A percentile compares a stretch with the other conserved stretches of the same genome.
Evolutionary conservation across 2,329 filamentous ascomycete genomes (phyloP).

Genomic region (Alternaria brassicae): DNA sequence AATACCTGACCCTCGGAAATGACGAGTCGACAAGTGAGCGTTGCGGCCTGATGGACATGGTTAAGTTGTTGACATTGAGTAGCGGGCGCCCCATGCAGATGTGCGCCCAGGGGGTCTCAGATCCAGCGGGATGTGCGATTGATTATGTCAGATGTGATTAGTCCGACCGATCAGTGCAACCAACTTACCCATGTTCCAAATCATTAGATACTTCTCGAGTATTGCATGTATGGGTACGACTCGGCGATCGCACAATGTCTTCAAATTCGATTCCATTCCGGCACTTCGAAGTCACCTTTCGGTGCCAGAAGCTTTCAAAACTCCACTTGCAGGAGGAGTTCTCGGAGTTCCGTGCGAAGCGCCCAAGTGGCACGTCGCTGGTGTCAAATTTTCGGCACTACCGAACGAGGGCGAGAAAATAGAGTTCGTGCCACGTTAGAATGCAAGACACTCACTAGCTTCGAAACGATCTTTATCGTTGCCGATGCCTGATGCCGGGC

Average conservation of each 20-base stretch:
- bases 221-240: background rate
- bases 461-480: background rate
- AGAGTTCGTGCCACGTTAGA: conserved; percentile 5
- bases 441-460: background rate
- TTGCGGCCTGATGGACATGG: background rate
- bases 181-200: background rate
- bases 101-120: conserved; percentile 5
- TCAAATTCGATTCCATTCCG: background rate
- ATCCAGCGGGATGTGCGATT: conserved; percentile 6
- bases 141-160: background rate
- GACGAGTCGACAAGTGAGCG: background rate
- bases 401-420: background rate
- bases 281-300: background rate
- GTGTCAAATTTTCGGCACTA: conserved; percentile 1
- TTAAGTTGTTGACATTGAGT: background rate
- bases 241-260: background rate
- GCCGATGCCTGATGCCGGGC: background rate
- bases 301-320: background rate
- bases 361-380: background rate
- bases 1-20: conserved; percentile 7
- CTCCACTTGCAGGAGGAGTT: background rate
- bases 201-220: background rate
- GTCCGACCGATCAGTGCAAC: background rate
- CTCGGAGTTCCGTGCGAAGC: background rate
- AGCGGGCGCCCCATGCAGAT: conserved; percentile 4